phyloP scores from a whole-genome alignment of 768 basidiomycete species.

The Stropharia rugosoannulata region DNA sequence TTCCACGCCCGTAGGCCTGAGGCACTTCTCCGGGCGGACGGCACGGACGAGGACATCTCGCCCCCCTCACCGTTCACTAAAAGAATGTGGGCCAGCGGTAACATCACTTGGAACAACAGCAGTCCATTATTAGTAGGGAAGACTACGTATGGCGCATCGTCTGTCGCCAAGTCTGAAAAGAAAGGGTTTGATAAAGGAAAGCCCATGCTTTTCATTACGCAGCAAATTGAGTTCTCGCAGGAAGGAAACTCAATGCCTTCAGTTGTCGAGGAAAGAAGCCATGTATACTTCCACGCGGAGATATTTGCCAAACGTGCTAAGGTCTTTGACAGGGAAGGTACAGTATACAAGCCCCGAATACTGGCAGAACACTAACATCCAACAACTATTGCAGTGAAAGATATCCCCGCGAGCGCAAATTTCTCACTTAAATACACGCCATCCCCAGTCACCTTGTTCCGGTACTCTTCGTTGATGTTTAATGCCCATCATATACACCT shows the following conservation, averaged over 20 bases:
- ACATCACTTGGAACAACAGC: constrained; percentile 56
- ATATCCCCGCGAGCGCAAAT: constrained; percentile 45
- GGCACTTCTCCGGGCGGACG: constrained; percentile 55
- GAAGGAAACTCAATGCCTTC: constrained; percentile 44
- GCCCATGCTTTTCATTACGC: constrained; percentile 78
- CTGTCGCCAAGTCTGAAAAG: constrained; percentile 52
- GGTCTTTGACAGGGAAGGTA: constrained; percentile 43
- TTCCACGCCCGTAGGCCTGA: constrained; percentile 70
- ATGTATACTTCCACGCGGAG: constrained; percentile 53
- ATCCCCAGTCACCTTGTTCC: constrained; percentile 71
- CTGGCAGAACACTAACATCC: neutral
- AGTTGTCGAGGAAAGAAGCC: constrained; percentile 61
- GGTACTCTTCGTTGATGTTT: constrained; percentile 85
- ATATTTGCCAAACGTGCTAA: constrained; percentile 24
- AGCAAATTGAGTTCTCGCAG: constrained; percentile 52
- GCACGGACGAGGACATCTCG: constrained; percentile 70
- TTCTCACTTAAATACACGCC: constrained; percentile 71
- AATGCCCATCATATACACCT: constrained; percentile 86
- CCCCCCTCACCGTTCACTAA: constrained; percentile 72
- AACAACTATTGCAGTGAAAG: constrained; percentile 38
- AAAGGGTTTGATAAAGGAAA: constrained; percentile 62
- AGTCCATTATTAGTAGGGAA: constrained; percentile 54
- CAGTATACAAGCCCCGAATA: constrained; percentile 4
- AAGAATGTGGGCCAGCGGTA: constrained; percentile 83
- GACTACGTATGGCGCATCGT: constrained; percentile 45